These are phyloP conservation scores for Pseudogymnoascus verrucosus DNA, from an alignment of 2,329 filamentous ascomycete species.

Conservation along the genomic window DNA sequence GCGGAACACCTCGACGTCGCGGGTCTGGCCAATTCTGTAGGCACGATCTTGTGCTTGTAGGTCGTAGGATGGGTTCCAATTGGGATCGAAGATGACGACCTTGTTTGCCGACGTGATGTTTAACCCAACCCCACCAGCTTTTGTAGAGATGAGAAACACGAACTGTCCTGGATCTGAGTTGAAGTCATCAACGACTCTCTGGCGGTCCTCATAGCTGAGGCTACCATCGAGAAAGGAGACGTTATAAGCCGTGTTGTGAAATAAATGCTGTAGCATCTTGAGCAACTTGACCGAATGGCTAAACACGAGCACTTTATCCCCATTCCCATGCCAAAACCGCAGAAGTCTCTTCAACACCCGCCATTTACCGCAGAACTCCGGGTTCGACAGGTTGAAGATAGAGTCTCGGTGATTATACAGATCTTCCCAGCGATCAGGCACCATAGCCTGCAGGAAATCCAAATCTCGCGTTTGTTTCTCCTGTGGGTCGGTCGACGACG, in stretches of 20 bases:
- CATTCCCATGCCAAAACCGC: conserved; percentile 79
- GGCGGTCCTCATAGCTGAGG: conserved; percentile 74
- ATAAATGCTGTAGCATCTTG: conserved; percentile 75
- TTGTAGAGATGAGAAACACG: conserved; percentile 91
- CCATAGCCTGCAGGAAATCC: conserved; percentile 61
- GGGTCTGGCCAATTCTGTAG: conserved; percentile 86
- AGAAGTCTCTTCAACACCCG: conserved; percentile 80
- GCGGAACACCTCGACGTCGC: conserved; percentile 92
- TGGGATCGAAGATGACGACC: conserved; percentile 92
- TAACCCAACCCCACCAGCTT: conserved; percentile 83
- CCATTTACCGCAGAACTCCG: conserved; percentile 96
- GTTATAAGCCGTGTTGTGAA: conserved; percentile 81
- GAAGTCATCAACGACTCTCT: conserved; percentile 78
- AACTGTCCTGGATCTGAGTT: conserved; percentile 83
- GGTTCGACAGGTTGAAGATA: conserved; percentile 72
- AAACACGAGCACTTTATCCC: conserved; percentile 93
- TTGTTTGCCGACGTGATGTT: conserved; percentile 98
- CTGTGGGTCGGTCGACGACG: conserved; percentile 49
- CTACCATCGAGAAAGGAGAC: conserved; percentile 85
- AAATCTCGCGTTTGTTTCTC: conserved; percentile 76
- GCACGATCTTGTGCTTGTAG: conserved; percentile 93
- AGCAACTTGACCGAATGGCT: conserved; percentile 84
- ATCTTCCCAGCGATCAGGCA: conserved; percentile 67
- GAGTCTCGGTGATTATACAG: conserved; percentile 70
- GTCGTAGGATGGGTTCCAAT: conserved; percentile 95